Percentiles rank a stretch among this genome's conserved stretches.
phyloP scores from a whole-genome alignment of 208 protist species.

The Herpetomonas tarakana region DNA sequence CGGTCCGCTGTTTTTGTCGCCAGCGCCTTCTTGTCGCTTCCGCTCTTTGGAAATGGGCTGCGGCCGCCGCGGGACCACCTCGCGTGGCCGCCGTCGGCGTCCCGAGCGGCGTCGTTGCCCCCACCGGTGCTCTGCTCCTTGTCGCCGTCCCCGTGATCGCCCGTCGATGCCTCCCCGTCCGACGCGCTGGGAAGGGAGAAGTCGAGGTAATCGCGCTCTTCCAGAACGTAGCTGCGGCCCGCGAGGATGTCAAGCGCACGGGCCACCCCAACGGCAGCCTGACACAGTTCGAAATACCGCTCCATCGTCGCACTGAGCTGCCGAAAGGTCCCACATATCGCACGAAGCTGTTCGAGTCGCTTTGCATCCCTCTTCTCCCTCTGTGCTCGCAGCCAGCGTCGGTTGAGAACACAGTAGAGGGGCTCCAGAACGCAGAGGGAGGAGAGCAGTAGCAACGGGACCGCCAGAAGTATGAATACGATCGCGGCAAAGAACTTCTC shows the following conservation, averaged over 20 bases:
- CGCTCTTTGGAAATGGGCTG: too few relatives aligned
- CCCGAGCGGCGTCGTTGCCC: not conserved
- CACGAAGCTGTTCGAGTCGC: not conserved
- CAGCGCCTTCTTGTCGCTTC: not conserved
- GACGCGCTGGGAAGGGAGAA: not conserved
- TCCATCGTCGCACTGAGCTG: constrained; percentile 8
- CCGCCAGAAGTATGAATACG: constrained; percentile 13
- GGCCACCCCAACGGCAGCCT: constrained; percentile 10
- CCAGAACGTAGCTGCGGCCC: not conserved
- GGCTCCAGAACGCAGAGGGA: not conserved
- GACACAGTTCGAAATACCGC: constrained; percentile 11
- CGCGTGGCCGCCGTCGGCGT: not conserved
- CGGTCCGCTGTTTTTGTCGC: not conserved
- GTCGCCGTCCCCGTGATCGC: not conserved
- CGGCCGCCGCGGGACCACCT: too few relatives aligned
- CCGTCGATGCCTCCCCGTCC: not conserved
- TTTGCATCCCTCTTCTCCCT: not conserved
- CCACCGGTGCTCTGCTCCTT: not conserved
- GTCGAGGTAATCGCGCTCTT: not conserved
- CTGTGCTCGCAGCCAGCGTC: not conserved
- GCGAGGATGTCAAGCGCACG: not conserved
- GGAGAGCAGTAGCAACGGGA: not conserved
- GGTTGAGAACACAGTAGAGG: not conserved
- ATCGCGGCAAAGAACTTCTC: constrained; percentile 8
- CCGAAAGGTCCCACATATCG: constrained; percentile 3